Evolutionary conservation across 495 filamentous ascomycete species (phyloP).

Genomic region (Pseudevernia furfuracea): DNA sequence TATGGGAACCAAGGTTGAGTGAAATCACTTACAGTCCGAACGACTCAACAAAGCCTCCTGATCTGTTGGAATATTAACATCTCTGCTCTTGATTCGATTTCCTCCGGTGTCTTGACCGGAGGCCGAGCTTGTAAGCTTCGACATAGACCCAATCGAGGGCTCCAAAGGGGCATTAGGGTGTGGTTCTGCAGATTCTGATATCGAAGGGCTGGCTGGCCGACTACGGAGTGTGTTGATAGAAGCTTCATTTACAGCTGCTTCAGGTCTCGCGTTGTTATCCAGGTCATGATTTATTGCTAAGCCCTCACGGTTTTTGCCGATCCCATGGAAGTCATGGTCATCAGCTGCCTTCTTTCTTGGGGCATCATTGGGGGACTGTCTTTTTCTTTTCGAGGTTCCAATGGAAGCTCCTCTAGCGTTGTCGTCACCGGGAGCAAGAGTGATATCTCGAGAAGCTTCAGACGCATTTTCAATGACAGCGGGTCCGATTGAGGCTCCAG

Average conservation of each 20-base stretch:
- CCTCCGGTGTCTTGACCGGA: neutral
- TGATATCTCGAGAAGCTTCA: neutral
- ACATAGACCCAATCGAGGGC: neutral
- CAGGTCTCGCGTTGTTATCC: neutral
- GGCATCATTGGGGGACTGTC: neutral
- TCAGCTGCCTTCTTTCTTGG: neutral
- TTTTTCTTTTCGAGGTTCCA: neutral
- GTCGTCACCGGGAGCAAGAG: neutral
- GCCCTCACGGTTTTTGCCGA: neutral
- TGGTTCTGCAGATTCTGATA: neutral
- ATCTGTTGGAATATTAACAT: constrained; percentile 49
- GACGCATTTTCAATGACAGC: neutral
- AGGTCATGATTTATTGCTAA: neutral
- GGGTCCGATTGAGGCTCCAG: neutral
- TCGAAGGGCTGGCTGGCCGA: neutral
- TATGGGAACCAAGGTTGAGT: constrained; percentile 30
- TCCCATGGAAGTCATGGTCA: neutral
- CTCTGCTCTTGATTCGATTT: constrained; percentile 34
- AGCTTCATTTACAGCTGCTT: neutral
- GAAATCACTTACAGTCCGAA: constrained; percentile 39
- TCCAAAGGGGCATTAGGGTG: neutral
- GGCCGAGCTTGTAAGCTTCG: neutral
- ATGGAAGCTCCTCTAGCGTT: neutral
- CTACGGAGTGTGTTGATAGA: neutral
- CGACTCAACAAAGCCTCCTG: constrained; percentile 53